A percentile compares a stretch with the other conserved stretches of the same genome.
Conservation (phyloP, 768 basidiomycete species). For the Tylopilus intermedius region DNA sequence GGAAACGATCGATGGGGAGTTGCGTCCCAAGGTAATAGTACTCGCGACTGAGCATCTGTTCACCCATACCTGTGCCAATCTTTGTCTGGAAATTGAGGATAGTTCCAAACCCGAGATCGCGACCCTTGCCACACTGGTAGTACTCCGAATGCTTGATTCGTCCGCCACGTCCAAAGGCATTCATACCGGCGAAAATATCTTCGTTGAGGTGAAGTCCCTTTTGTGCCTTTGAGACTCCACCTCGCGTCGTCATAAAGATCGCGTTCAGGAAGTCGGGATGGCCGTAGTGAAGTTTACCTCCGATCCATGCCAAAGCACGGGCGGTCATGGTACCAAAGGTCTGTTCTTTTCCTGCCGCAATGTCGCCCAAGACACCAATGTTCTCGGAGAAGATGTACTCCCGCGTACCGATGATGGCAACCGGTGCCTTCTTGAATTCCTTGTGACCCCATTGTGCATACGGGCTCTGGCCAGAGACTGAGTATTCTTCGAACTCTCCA, state of each 20-base stretch:
- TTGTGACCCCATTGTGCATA: constrained; percentile 96
- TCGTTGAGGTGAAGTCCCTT: constrained; percentile 98
- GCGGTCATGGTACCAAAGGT: constrained; percentile 99
- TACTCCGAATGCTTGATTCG: constrained; percentile 99
- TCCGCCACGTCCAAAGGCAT: constrained; percentile 94
- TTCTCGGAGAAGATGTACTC: constrained; percentile 99
- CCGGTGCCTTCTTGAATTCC: constrained; percentile 84
- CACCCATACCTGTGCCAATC: constrained; percentile 99
- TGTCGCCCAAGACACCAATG: constrained; percentile 97
- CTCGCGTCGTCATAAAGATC: constrained; percentile 96
- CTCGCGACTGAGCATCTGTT: constrained; percentile 99
- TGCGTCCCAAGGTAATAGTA: constrained; percentile 99
- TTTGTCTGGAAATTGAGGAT: constrained; percentile 99
- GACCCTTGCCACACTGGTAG: constrained; percentile 98
- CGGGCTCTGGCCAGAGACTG: constrained; percentile 85
- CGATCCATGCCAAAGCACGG: constrained; percentile 92
- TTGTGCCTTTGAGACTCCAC: constrained; percentile 98
- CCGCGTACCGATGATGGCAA: constrained; percentile 96
- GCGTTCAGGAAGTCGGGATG: constrained; percentile 99
- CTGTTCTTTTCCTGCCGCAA: constrained; percentile 99
- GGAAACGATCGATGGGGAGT: constrained; percentile 94
- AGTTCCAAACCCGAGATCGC: constrained; percentile 98
- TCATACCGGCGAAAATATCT: constrained; percentile 99
- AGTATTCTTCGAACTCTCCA: constrained; percentile 96
- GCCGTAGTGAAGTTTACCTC: constrained; percentile 97